Percentiles rank a stretch among this genome's conserved stretches.
phyloP scores from a whole-genome alignment of 306 rosid genomes.

The Prosopis cineraria region DNA sequence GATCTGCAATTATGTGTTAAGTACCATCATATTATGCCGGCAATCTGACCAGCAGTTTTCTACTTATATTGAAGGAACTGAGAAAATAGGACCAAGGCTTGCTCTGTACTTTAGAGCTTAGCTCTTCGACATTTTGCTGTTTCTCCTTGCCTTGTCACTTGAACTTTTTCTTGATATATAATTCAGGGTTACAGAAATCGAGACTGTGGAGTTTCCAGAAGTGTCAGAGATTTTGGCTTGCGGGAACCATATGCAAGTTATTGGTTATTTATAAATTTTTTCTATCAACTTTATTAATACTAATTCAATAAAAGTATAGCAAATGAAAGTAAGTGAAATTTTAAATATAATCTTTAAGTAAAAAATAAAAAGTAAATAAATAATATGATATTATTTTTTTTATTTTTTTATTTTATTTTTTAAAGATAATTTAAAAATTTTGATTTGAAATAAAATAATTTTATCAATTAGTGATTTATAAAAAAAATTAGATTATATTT shows the following conservation, averaged over 20 bases:
- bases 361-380: too few relatives aligned
- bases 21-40: neutral
- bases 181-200: constrained; percentile 1
- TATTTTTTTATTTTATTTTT: too few relatives aligned
- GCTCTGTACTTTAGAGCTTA: neutral
- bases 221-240: neutral
- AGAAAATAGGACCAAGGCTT: neutral
- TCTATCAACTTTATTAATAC: too few relatives aligned
- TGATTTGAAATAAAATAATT: too few relatives aligned
- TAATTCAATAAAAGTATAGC: too few relatives aligned
- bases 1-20: neutral
- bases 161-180: neutral
- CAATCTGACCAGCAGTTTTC: neutral
- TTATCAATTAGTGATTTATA: too few relatives aligned
- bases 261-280: too few relatives aligned
- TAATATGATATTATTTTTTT: too few relatives aligned
- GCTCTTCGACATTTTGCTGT: neutral
- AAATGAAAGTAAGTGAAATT: too few relatives aligned
- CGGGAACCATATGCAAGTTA: neutral
- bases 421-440: too few relatives aligned
- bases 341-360: too few relatives aligned
- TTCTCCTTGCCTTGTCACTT: neutral
- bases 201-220: neutral
- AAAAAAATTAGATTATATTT: too few relatives aligned
- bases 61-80: constrained; percentile 5